These are phyloP conservation scores for Aspergillus sp. DNA, from an alignment of 2,329 filamentous ascomycete species.

Conservation along the genomic window DNA sequence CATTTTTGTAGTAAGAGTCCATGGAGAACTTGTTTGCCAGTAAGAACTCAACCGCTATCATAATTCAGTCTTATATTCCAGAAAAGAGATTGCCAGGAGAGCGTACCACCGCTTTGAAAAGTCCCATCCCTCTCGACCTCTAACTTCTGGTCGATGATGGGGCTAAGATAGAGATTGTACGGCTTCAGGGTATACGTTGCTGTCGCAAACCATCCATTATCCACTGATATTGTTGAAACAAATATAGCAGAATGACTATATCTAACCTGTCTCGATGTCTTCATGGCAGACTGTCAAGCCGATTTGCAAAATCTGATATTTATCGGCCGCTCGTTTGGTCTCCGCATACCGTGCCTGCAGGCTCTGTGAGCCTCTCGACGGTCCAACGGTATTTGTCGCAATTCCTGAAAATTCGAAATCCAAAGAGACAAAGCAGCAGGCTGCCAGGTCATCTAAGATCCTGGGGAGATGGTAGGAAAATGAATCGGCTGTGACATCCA, in stretches of 20 bases:
- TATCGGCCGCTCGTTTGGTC: constrained; percentile 55
- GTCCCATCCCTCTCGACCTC: constrained; percentile 58
- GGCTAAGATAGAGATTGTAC: constrained; percentile 62
- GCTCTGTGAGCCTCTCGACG: constrained; percentile 41
- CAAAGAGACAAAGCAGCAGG: constrained; percentile 58
- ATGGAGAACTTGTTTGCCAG: constrained; percentile 56
- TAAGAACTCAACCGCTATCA: constrained; percentile 56
- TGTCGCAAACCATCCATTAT: constrained; percentile 9
- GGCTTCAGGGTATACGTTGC: constrained; percentile 55
- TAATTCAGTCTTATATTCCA: constrained; percentile 4
- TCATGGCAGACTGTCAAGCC: constrained; percentile 63
- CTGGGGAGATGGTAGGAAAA: constrained; percentile 50
- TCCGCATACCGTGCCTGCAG: constrained; percentile 60
- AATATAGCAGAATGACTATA: constrained; percentile 2
- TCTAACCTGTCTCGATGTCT: constrained; percentile 45
- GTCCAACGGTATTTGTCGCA: constrained; percentile 34
- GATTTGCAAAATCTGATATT: constrained; percentile 61
- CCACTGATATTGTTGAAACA: too few species aligned
- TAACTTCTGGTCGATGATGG: constrained; percentile 48
- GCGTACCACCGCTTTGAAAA: constrained; percentile 50
- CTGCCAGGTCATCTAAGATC: constrained; percentile 54
- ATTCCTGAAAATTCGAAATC: constrained; percentile 67
- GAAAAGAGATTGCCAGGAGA: background rate
- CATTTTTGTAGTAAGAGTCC: constrained; percentile 50
- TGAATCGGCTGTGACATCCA: constrained; percentile 53